Base-by-base conservation (phyloP, 441 rosid genomes). In the Pelargonium australe region DNA sequence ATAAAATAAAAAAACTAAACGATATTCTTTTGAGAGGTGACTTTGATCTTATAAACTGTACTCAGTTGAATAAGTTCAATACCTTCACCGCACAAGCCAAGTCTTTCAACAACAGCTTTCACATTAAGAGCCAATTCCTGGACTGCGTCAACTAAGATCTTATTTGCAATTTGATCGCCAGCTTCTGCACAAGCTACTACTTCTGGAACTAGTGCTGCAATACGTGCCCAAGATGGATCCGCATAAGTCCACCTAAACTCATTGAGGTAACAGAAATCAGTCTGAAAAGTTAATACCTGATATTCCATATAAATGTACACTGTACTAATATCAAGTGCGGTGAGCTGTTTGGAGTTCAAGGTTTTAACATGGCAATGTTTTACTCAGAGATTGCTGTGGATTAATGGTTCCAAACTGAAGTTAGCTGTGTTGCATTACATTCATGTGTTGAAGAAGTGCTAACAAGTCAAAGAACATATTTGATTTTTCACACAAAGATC, bases 101-200 rank as follows among this genome's bases (percentile, higher is more conserved):
- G 95, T 73, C 87, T 84, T 67, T 73, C 84, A 72, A 86, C 89
- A 73, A 89, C 90, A 66, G 91, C 95, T 78, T 89, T 89, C 47
- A 89, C 95, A 78, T 88, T 89, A 67, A 79, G 76, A 66, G 90
- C 87, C 80, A 89, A 76, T 82, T 89, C 95, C 70, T 83, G 80
- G 58, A 83, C 91, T 5, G 89, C 80, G 65, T 84, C 84, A 58
- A 74, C 81, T 76, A 89, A 79, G 70, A 87, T 89, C 31, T 75
- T 78, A 73, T 81, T 83, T 5, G 95, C 89, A 17, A 87, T 87
- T 70, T 77, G 81, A 74, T 89, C 95, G 45, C 91, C 87, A 65
- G 84, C 85, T 79, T 85, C 95, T 17, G 95, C 95, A 80, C 91
- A 87, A 28, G 85, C 80, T 64, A 89, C 90, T 25, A 89, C 86